Percentiles rank a stretch among this genome's conserved stretches.
These are phyloP conservation scores for Imleria badia DNA, from an alignment of 768 basidiomycete species.

Conservation along the genomic window DNA sequence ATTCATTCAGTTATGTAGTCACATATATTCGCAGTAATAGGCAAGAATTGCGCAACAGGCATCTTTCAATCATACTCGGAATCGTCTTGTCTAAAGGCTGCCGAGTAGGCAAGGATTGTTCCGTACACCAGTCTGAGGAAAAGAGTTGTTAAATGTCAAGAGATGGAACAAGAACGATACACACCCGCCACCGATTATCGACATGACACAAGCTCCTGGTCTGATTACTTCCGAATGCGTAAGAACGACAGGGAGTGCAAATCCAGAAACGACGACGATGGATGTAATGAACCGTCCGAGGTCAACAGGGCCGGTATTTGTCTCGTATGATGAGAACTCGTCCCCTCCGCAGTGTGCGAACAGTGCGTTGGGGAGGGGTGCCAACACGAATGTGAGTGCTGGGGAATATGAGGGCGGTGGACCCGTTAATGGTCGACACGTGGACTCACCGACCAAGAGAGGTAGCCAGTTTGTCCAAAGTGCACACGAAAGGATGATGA, in stretches of 20 bases:
- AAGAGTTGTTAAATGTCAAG: not conserved
- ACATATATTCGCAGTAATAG: conserved; percentile 15
- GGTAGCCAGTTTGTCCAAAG: conserved; percentile 97
- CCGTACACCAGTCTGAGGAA: conserved; percentile 73
- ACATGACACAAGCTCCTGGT: conserved; percentile 87
- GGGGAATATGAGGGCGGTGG: not conserved
- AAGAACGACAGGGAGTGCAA: conserved; percentile 88
- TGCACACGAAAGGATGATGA: conserved; percentile 97
- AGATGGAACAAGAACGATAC: conserved; percentile 3
- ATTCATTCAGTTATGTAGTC: conserved; percentile 13
- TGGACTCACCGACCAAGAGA: conserved; percentile 81
- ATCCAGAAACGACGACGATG: conserved; percentile 87
- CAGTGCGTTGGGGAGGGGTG: conserved; percentile 92
- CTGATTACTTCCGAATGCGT: conserved; percentile 89
- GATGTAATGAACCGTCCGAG: conserved; percentile 94
- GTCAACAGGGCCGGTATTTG: conserved; percentile 71
- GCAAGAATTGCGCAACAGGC: not conserved
- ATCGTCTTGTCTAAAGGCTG: conserved; percentile 76
- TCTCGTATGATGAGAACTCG: conserved; percentile 81
- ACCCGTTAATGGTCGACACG: not conserved
- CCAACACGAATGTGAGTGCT: conserved; percentile 95
- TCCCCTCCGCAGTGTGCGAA: conserved; percentile 92
- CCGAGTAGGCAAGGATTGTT: conserved; percentile 86
- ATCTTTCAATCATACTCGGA: conserved; percentile 69
- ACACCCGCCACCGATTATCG: conserved; percentile 88